Evolutionary conservation across 2,329 filamentous ascomycete species (phyloP).

Genomic region (Calycina herbarum): DNA sequence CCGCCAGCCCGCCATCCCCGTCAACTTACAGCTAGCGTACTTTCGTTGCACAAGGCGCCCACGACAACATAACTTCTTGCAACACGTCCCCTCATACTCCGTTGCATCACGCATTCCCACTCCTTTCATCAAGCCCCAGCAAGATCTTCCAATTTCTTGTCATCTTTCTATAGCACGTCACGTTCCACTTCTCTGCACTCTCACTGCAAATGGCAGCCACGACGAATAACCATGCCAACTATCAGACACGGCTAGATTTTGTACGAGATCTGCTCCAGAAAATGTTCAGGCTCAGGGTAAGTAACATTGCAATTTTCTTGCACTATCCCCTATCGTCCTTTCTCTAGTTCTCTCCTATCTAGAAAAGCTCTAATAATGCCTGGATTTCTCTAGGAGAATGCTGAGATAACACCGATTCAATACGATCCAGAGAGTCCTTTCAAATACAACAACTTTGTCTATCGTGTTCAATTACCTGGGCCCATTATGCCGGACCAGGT

Average conservation of each 20-base stretch:
- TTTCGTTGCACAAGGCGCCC: too few relatives aligned
- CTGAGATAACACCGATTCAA: constrained; percentile 33
- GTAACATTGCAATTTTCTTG: not conserved
- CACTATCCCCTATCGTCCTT: not conserved
- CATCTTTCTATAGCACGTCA: too few relatives aligned
- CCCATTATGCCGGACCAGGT: constrained; percentile 29
- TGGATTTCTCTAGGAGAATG: constrained; percentile 9
- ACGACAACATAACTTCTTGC: too few relatives aligned
- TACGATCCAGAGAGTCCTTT: constrained; percentile 39
- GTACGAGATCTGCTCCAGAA: constrained; percentile 13
- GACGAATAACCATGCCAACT: constrained; percentile 29
- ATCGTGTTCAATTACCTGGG: constrained; percentile 30
- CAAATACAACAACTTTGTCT: constrained; percentile 42
- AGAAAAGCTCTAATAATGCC: not conserved
- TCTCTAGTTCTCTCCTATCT: not conserved
- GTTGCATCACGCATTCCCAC: too few relatives aligned
- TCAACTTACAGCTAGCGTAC: too few relatives aligned
- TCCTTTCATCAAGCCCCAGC: too few relatives aligned
- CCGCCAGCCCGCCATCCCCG: too few relatives aligned
- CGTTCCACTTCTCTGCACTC: too few relatives aligned
- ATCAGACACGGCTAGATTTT: constrained; percentile 17
- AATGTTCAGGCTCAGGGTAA: constrained; percentile 12
- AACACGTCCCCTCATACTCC: too few relatives aligned
- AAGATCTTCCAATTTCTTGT: too few relatives aligned
- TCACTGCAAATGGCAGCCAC: not conserved